Evolutionary conservation across 208 protist species (phyloP), one percentile per base, ranked within the genome.

Genomic region (Trypanosoma platydactyli): DNA sequence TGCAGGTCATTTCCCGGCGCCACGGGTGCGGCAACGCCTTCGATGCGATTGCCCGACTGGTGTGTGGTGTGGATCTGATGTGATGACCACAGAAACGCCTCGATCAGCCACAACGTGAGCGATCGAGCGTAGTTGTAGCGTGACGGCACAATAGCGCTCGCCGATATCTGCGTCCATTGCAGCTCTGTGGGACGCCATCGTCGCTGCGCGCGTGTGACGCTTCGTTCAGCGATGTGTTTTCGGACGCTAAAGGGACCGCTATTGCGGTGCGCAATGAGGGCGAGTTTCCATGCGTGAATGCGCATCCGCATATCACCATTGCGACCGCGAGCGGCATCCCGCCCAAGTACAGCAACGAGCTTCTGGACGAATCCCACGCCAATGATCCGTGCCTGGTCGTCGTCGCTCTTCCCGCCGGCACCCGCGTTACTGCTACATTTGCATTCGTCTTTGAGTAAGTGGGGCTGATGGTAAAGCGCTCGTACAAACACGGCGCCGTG

Each of bases 271-370:
- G 61, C 18, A 76, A 78, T 35, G 52, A 76, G 46, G 55, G 68
- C 5, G 62, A 59, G 58, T 89, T 81, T 53, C 77, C 73, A 3
- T 84, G 80, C 57, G 64, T 45, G 0, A 89, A 89, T 55, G 44
- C 56, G 2, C 58, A 83, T 20, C 65, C 83, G 22, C 83, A 89
- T 60, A 80, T 89, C 44, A 89, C 83, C 44, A 65, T 89, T 22
- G 71, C 73, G 0, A 86, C 80, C 62, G 66, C 58, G 1, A 41
- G 53, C 20, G 83, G 83, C 6, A 64, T 89, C 13, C 77, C 77
- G 5, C 66, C 83, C 16, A 83, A 80, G 58, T 89, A 89, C 74
- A 89, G 83, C 63, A 89, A 84, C 56, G 75, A 73, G 30, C 77
- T 89, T 25, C 52, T 87, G 35, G 70, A 68, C 20, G 52, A 44